These are phyloP conservation scores for Hygrophoropsis aurantiaca DNA, from an alignment of 768 basidiomycete species.

Conservation along the genomic window DNA sequence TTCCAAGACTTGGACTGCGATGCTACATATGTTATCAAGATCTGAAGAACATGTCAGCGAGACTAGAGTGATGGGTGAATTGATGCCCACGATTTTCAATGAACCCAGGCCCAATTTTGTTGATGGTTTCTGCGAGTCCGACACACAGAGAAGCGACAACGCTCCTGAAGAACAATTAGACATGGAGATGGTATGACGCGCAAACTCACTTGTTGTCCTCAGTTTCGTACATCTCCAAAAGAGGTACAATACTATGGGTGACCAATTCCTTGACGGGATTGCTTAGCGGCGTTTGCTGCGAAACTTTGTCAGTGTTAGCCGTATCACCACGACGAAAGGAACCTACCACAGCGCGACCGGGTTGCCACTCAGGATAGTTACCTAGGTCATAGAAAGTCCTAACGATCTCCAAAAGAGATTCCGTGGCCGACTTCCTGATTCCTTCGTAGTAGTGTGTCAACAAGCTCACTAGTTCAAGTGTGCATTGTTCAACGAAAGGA, in stretches of 20 bases:
- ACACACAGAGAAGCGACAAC: slow-evolving; percentile 88
- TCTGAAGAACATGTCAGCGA: slow-evolving; percentile 39
- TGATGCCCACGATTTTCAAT: slow-evolving; percentile 67
- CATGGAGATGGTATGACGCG: slow-evolving; percentile 18
- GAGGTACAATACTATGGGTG: slow-evolving; percentile 65
- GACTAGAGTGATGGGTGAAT: not conserved
- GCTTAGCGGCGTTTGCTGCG: slow-evolving; percentile 51
- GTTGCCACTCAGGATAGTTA: slow-evolving; percentile 77
- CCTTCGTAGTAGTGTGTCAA: slow-evolving; percentile 96
- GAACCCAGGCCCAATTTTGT: slow-evolving; percentile 87
- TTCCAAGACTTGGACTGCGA: slow-evolving; percentile 83
- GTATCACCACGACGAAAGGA: not conserved
- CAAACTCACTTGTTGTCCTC: slow-evolving; percentile 94
- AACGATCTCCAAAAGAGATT: slow-evolving; percentile 85
- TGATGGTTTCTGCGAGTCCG: slow-evolving; percentile 88
- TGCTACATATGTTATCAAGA: slow-evolving; percentile 74
- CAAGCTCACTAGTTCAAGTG: slow-evolving; percentile 74
- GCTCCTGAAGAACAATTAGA: slow-evolving; percentile 46
- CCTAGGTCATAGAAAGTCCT: slow-evolving; percentile 90
- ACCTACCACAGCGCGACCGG: slow-evolving; percentile 68
- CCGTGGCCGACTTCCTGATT: slow-evolving; percentile 89
- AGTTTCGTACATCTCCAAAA: slow-evolving; percentile 86
- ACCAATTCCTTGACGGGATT: slow-evolving; percentile 77
- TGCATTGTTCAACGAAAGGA: slow-evolving; percentile 83
- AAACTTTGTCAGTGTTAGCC: slow-evolving; percentile 8